Base-by-base conservation (phyloP, 129 eudicot genomes). In the Silybum marianum region DNA sequence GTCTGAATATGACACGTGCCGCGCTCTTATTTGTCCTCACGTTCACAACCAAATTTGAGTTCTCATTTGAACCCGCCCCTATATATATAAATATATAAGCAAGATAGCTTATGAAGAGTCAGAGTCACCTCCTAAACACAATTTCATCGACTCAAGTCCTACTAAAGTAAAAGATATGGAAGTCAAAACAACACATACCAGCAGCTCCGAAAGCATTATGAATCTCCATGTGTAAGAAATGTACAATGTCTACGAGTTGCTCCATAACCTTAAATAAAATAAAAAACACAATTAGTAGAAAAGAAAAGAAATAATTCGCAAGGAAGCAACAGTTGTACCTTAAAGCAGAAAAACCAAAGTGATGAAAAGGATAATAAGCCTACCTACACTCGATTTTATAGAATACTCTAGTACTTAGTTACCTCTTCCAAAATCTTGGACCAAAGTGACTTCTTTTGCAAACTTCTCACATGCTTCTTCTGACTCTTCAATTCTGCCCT, bases 181-280 rank as follows among this genome's bases (percentile, higher is more conserved):
- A 67, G 34, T 48, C n/a, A 32, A 58, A 58, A 72, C 23, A 25
- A 48, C 26, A 70, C 81, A 84, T 90, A 95, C 99, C 99, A 80
- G 90, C 88, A 87, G 73, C 71, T 69, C 94, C 99, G 81, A 95
- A 95, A 72, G 96, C 97, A 42, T 91, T 85, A 84, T 83, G 94
- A 83, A 95, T 95, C 91, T 95, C 99, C 88, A 88, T 84, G 91
- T 95, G 90, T 69, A 95, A 88, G 84, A 80, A 95, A 76, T 92
- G 99, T 23, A 95, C 99, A 74, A 95, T 89, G 80, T 95, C 99
- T 22, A 95, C 99, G 73, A 95, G 97, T 85, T 95, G 94, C 90
- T 95, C 99, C 99, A 92, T 95, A 78, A 95, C 99, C 99, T 93
- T 78, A 54, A 82, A 84, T 25, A 77, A 77, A n/a, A 18, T 76